phyloP scores from a whole-genome alignment of 75 land plant genomes.

The Ceratopteris richardii region DNA sequence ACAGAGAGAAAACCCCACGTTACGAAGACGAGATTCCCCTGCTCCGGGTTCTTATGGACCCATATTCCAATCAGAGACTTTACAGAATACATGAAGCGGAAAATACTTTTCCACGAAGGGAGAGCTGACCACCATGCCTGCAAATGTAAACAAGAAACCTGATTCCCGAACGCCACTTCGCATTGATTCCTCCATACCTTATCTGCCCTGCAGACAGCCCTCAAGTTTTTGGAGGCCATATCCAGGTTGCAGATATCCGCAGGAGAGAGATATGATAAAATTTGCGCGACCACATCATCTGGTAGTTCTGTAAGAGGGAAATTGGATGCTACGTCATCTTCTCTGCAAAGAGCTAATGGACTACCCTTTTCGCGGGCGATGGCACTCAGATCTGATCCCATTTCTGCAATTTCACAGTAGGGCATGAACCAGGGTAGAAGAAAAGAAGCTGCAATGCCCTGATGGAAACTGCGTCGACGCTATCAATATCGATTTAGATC shows the following conservation, averaged over 20 bases:
- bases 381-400: no score
- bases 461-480: no score
- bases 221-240: conserved; percentile 44
- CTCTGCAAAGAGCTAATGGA: no score
- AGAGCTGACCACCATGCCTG: conserved; percentile 46
- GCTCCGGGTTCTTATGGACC: conserved; percentile 96
- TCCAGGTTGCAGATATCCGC: conserved; percentile 56
- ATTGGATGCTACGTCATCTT: no score
- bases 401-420: no score
- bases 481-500: no score
- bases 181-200: conserved; percentile 79
- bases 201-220: conserved; percentile 34
- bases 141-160: conserved; percentile 13
- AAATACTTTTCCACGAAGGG: conserved; percentile 52
- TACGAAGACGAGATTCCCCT: conserved; percentile 77
- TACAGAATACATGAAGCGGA: conserved; percentile 46
- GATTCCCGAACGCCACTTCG: background rate
- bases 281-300: conserved; percentile 57
- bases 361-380: no score
- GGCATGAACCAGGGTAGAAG: no score
- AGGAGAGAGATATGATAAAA: conserved; percentile 36
- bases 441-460: no score
- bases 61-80: conserved; percentile 65
- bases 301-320: conserved; percentile 40
- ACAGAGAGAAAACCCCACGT: conserved; percentile 71